Evolutionary conservation across 179 eudicot genomes (phyloP).

Genomic region (Silene noctiflora): DNA sequence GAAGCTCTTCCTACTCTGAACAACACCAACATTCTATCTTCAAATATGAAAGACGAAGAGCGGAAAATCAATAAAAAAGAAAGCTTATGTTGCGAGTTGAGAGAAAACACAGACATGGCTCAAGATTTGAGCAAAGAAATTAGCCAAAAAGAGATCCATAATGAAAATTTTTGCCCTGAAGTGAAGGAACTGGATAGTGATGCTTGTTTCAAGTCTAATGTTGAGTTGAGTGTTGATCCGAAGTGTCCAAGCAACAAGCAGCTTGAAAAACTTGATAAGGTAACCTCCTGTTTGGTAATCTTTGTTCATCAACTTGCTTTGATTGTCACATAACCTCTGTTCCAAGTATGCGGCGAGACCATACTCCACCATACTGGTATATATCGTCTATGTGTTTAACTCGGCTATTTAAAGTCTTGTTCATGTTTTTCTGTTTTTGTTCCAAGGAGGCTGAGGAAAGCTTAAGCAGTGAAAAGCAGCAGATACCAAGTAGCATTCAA

Average conservation of each 20-base stretch:
- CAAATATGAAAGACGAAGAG: slow-evolving; percentile 30
- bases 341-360: too few relatives aligned
- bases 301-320: too few relatives aligned
- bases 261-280: slow-evolving; percentile 26
- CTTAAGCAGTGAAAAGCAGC: slow-evolving; percentile 20
- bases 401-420: background rate
- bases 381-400: background rate
- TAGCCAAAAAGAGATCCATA: slow-evolving; percentile 7
- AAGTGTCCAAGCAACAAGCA: slow-evolving; percentile 7
- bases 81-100: slow-evolving; percentile 19
- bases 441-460: slow-evolving; percentile 21
- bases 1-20: slow-evolving; percentile 15
- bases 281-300: background rate
- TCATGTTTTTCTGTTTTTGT: background rate
- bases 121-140: slow-evolving; percentile 26
- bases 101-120: slow-evolving; percentile 20
- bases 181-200: background rate
- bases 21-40: background rate
- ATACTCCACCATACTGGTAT: too few relatives aligned
- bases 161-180: slow-evolving; percentile 7
- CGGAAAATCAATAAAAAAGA: slow-evolving; percentile 17
- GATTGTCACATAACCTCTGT: too few relatives aligned
- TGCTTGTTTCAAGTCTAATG: slow-evolving; percentile 15
- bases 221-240: background rate
- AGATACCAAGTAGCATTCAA: slow-evolving; percentile 18